Conservation (phyloP, 305 asterid species). For the Plantago lanceolata region DNA sequence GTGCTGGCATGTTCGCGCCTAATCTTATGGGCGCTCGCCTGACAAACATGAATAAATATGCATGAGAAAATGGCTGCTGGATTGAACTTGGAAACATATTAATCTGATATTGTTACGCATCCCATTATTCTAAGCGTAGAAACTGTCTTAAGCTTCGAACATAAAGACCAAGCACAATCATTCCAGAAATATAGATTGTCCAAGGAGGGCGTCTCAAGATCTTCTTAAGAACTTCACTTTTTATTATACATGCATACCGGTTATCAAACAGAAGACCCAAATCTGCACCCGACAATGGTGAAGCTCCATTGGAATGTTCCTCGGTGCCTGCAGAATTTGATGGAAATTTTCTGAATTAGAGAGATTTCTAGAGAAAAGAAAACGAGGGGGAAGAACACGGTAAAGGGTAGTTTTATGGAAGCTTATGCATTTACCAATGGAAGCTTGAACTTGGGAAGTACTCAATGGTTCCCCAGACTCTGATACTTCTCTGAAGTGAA, state of each 20-base stretch:
- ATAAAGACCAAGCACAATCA: background rate
- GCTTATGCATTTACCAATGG: constrained; percentile 32
- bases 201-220: background rate
- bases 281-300: constrained; percentile 33
- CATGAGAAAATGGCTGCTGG: background rate
- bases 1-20: constrained; percentile 73
- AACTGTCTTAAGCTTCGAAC: constrained; percentile 4
- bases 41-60: constrained; percentile 17
- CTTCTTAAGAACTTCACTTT: background rate
- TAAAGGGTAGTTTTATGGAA: background rate
- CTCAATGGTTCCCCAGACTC: constrained; percentile 52
- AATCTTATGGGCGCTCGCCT: constrained; percentile 44
- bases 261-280: constrained; percentile 31
- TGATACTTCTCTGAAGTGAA: constrained; percentile 69
- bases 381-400: background rate
- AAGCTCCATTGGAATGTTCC: constrained; percentile 32
- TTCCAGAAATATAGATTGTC: background rate
- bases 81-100: background rate
- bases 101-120: background rate
- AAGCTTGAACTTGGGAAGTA: constrained; percentile 28
- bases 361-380: background rate
- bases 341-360: constrained; percentile 3
- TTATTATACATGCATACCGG: constrained; percentile 29
- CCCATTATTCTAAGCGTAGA: background rate
- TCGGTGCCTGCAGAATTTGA: constrained; percentile 27